Percentiles rank a stretch among this genome's conserved stretches.
These are phyloP conservation scores for Chenopodium album DNA, from an alignment of 148 eudicot genomes.

Conservation along the genomic window DNA sequence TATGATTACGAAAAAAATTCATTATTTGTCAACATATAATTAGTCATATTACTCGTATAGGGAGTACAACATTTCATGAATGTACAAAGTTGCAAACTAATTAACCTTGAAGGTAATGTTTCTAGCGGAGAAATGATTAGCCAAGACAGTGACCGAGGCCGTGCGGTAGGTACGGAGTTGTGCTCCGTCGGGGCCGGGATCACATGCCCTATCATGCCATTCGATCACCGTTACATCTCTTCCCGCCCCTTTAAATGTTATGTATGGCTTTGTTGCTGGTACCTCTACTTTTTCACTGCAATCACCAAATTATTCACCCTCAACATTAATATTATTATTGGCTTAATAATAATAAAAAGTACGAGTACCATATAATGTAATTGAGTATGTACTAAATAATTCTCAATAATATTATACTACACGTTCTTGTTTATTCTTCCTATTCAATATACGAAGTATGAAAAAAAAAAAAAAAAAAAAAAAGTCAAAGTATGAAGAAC, in stretches of 20 bases:
- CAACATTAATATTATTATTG: too few relatives aligned
- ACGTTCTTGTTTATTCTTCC: not conserved
- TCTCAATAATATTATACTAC: not conserved
- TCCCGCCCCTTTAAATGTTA: slow-evolving; percentile 88
- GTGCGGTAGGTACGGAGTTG: slow-evolving; percentile 93
- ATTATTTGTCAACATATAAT: too few relatives aligned
- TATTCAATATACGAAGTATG: too few relatives aligned
- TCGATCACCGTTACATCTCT: slow-evolving; percentile 71
- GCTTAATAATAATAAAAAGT: too few relatives aligned
- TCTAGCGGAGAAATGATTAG: slow-evolving; percentile 73
- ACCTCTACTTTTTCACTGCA: slow-evolving; percentile 92
- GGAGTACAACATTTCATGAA: too few relatives aligned
- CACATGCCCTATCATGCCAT: slow-evolving; percentile 93
- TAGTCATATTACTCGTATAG: too few relatives aligned
- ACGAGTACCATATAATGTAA: too few relatives aligned
- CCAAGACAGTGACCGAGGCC: slow-evolving; percentile 79
- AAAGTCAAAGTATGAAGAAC: too few relatives aligned
- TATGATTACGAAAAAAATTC: too few relatives aligned
- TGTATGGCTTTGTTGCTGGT: slow-evolving; percentile 69
- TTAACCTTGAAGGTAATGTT: slow-evolving; percentile 90
- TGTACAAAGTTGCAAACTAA: not conserved
- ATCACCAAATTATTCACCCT: not conserved
- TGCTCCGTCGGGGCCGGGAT: slow-evolving; percentile 76
- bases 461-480: too few relatives aligned
- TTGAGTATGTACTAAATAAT: too few relatives aligned